Evolutionary conservation across 768 basidiomycete genomes (phyloP), one percentile per base, ranked within the genome.

Genomic region (Trichaptum fuscoviolaceum): DNA sequence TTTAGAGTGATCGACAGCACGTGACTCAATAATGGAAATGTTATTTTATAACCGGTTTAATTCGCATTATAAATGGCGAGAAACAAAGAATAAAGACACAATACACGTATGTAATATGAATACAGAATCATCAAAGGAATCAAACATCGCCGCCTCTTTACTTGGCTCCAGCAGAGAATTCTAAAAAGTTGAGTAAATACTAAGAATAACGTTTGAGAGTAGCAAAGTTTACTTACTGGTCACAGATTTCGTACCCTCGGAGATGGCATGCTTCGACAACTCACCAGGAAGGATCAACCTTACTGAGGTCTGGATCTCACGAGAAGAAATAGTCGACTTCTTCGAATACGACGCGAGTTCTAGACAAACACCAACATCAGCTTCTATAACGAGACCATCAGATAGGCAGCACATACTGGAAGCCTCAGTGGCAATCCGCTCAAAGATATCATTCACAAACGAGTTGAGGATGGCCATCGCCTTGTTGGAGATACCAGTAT

Each of bases 401-500:
- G 42, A 20, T 36, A 15, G 30, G 30, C 8, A 30, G 30, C 74
- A 76, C 86, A 64, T 74, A 88, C 87, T 88, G 59, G 87, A 89
- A 64, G 88, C 88, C 74, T 89, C 88, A 2, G 85, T 84, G 58
- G 89, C 89, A 70, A 91, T 90, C 58, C 90, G 86, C 78, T 91
- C 91, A 72, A 92, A 92, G 74, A 92, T 91, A 71, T 92, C 90
- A 74, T 92, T 91, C 71, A 92, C 90, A 74, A 92, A 92, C 0
- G 90, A 91, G 82, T 92, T 89, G 70, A 90, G 80, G 75, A 92
- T 91, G 64, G 89, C 87, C 89, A 91, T 90, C 12, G 88, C 88
- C 80, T 93, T 92, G 87, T 91, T 93, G 64, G 91, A 93, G 81
- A 94, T 93, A 87, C 92, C 93, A 68, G 92, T 93, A 78, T 93